A percentile compares a stretch with the other conserved stretches of the same genome.
Conservation (phyloP, 1,284 basidiomycete species). For the Gomphus bonarii region DNA sequence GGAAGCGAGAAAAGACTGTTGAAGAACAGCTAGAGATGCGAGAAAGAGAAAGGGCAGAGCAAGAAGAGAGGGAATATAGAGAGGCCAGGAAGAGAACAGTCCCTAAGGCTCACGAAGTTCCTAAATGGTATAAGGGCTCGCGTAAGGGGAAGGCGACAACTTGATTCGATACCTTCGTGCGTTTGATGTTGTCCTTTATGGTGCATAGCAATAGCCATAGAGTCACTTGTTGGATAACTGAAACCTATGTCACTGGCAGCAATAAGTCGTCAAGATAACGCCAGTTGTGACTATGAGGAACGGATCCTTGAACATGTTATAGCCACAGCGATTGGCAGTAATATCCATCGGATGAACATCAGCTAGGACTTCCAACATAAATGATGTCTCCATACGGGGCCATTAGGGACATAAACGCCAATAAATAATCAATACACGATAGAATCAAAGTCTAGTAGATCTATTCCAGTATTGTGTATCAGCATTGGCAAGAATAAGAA, state of each 20-base stretch:
- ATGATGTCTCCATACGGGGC: not conserved
- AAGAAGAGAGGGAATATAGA: conserved; percentile 46
- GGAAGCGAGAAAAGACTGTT: conserved; percentile 35
- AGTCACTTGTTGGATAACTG: too few relatives aligned
- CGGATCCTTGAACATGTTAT: too few relatives aligned
- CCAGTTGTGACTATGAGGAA: too few relatives aligned
- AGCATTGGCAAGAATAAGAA: not conserved
- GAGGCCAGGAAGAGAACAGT: conserved; percentile 49
- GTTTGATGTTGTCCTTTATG: too few relatives aligned
- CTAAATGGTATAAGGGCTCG: conserved; percentile 60
- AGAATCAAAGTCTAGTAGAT: not conserved
- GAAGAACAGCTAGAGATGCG: conserved; percentile 35
- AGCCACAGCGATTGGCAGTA: not conserved
- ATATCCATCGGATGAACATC: not conserved
- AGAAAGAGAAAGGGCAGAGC: conserved; percentile 31
- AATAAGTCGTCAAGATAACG: too few relatives aligned
- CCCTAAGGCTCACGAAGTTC: conserved; percentile 59
- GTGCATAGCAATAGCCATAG: too few relatives aligned
- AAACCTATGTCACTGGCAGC: too few relatives aligned
- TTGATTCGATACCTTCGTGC: not conserved
- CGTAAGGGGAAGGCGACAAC: conserved; percentile 25
- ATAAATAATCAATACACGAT: not conserved
- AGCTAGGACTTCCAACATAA: not conserved
- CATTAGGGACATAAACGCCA: too few relatives aligned
- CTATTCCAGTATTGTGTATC: not conserved